Conservation (phyloP, 2,329 filamentous ascomycete genomes). For the Teratosphaeriaceae sp. region DNA sequence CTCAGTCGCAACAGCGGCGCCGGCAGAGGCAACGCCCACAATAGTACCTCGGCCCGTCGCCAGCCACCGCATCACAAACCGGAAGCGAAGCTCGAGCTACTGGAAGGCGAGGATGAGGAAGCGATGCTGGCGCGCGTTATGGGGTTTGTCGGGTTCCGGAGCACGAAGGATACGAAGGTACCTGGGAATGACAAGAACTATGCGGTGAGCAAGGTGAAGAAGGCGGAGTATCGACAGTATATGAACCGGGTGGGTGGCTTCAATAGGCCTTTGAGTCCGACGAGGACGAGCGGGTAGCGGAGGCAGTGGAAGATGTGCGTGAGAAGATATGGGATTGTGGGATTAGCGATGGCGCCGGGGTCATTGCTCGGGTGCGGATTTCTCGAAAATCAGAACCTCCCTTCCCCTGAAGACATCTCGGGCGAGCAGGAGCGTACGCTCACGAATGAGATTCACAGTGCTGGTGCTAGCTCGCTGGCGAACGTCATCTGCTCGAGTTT, state of each 20-base stretch:
- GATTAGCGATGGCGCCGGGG: too few species aligned
- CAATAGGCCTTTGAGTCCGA: conserved; percentile 58
- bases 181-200: conserved; percentile 74
- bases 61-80: conserved; percentile 4
- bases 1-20: not conserved
- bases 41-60: too few species aligned
- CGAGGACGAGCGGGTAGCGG: too few species aligned
- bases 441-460: too few species aligned
- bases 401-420: too few species aligned
- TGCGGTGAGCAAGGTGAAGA: conserved; percentile 83
- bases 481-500: too few species aligned
- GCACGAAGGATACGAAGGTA: conserved; percentile 84
- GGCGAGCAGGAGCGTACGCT: too few species aligned
- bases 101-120: conserved; percentile 52
- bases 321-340: too few species aligned
- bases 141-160: conserved; percentile 81
- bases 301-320: too few species aligned
- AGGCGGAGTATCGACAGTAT: conserved; percentile 92
- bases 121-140: conserved; percentile 76
- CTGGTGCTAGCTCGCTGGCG: too few species aligned
- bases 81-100: conserved; percentile 16
- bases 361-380: too few species aligned
- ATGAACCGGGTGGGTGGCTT: conserved; percentile 84
- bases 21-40: not conserved
- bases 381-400: too few species aligned